Evolutionary conservation across 768 basidiomycete genomes (phyloP), one percentile per base, ranked within the genome.

Genomic region (Pulveroboletus sp.): DNA sequence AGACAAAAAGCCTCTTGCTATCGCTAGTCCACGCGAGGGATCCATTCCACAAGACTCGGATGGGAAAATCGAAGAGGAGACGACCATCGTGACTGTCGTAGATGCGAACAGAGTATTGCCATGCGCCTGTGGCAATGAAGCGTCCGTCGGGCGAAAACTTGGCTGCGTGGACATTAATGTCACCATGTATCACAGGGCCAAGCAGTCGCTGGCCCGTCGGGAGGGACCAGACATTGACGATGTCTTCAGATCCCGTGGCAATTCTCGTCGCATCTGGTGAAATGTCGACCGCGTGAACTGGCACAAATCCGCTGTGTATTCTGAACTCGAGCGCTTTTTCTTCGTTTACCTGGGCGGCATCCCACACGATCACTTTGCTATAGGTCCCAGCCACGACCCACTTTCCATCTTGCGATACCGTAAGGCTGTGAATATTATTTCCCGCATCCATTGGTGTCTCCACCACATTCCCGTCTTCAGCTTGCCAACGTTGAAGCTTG

Each of bases 191-290:
- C 14, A 36, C 7, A 10, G 37, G 44, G 3, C 17, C 35, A 1
- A 47, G 36, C 0, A 57, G 43, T 11, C 12, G 56, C 13, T 31
- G 0, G 9, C 47, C 44, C 24, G 10, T 33, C 2, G 33, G n/a
- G 14, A 53, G 37, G 2, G 47, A 54, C 56, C 45, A 58, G 19
- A 58, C 33, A 5, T 1, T 16, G 33, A 16, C 33, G n/a, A 16
- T 33, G 27, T 53, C 43, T 0, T 8, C 5, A 1, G 44, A 45
- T 10, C 51, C 51, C 5, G 14, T 33, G 4, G 23, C 56, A 0
- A 49, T 29, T 17, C 19, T 47, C 8, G 34, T 43, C 21, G 17
- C 34, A 14, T 54, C 56, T 2, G 19, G 40, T 1, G 55, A 56
- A 14, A 56, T 8, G 12, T 56, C 43, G 1, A 27, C n/a, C 7